Evolutionary conservation across 176 grass and related monocot genomes (phyloP), one percentile per base, ranked within the genome.

Genomic region (Pharus latifolius): DNA sequence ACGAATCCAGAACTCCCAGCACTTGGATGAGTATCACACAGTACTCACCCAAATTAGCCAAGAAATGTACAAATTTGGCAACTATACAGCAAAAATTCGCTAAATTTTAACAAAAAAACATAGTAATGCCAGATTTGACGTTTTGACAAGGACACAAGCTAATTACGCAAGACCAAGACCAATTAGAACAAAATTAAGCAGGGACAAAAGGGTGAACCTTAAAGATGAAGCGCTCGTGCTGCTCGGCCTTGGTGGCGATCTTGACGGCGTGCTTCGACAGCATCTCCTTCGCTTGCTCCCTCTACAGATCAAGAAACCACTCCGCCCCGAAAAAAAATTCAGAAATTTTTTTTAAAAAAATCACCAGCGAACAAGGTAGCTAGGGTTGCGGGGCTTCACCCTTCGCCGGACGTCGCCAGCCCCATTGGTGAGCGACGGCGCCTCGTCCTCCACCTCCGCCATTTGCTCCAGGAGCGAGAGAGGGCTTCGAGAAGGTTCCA

Each of bases 181-280:
- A n/a, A n/a, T n/a, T n/a, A n/a, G n/a, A 48, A 24, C 1, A n/a
- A 18, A 9, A 68, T 6, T 25, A 47, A 65, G 33, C 23, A 30
- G 35, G 24, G 72, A 7, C 20, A 63, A 20, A 25, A 53, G 41
- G 41, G 35, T 34, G 0, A n/a, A 98, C 95, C 87, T 93, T 98
- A 8, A 98, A 91, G 66, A 98, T 80, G 63, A 85, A 85, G 37
- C 74, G 65, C 65, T 98, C 89, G 61, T 98, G 95, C 87, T 98
- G 46, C 81, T 98, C 90, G 0, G 95, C 90, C 82, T 90, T 83
- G 49, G 78, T 87, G 74, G 90, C 84, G 49, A 98, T 92, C 82
- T 91, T 98, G 53, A 82, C 79, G 23, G 87, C 89, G 67, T 98
- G 90, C 81, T 93, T 93, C 17, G 94, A 90, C 63, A 98, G 85